phyloP scores from a whole-genome alignment of 495 filamentous ascomycete genomes.

The Penicillium coprophilum region DNA sequence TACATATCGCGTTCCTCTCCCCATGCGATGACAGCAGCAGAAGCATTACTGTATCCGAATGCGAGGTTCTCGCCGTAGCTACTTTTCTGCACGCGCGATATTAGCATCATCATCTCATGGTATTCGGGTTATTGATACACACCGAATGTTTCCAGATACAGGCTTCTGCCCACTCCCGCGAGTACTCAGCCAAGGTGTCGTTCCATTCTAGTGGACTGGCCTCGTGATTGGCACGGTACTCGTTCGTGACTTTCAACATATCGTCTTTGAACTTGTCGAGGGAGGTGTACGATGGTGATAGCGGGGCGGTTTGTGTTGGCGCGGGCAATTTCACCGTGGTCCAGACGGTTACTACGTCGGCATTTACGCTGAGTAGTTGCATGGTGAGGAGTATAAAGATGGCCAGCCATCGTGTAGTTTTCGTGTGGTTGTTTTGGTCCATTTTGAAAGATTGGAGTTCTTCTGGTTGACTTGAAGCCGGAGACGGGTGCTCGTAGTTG shows the following conservation, averaged over 20 bases:
- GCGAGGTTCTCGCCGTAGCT: slow-evolving; percentile 80
- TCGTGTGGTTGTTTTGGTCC: not conserved
- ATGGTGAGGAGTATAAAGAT: not conserved
- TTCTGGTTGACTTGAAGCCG: not conserved
- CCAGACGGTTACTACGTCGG: slow-evolving; percentile 8
- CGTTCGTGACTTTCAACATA: slow-evolving; percentile 66
- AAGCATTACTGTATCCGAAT: slow-evolving; percentile 60
- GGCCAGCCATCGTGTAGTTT: slow-evolving; percentile 2
- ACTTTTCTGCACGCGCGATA: slow-evolving; percentile 45
- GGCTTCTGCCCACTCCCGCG: slow-evolving; percentile 47
- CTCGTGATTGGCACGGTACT: slow-evolving; percentile 64
- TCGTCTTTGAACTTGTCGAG: slow-evolving; percentile 51
- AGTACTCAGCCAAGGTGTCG: slow-evolving; percentile 55
- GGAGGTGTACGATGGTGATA: slow-evolving; percentile 50
- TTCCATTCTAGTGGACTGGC: slow-evolving; percentile 67
- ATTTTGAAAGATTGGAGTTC: not conserved
- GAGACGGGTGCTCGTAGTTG: not conserved
- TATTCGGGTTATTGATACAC: slow-evolving; percentile 19
- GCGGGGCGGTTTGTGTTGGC: slow-evolving; percentile 28
- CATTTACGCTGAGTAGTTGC: not conserved
- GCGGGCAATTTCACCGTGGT: slow-evolving; percentile 24
- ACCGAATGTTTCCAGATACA: slow-evolving; percentile 67
- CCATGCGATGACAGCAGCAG: slow-evolving; percentile 64
- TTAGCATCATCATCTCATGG: slow-evolving; percentile 4
- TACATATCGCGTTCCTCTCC: slow-evolving; percentile 61